Evolutionary conservation across 805 yeast genomes (phyloP).

Genomic region (Candida pseudofarinosa): DNA sequence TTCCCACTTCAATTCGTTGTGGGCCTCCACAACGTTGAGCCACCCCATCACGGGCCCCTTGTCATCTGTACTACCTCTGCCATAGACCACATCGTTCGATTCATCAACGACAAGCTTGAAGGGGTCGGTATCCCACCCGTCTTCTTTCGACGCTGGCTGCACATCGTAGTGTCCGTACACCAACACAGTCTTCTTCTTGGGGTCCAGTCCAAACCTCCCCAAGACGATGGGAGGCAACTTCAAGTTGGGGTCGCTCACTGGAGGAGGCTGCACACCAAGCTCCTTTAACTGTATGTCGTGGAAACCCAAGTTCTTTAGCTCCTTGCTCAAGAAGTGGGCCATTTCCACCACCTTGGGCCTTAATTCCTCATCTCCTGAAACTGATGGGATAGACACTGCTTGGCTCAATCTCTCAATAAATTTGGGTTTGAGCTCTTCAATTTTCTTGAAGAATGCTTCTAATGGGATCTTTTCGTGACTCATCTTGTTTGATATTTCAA

Average conservation of each 20-base stretch:
- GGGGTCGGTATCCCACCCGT: conserved; percentile 96
- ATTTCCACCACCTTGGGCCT: conserved; percentile 88
- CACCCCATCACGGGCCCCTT: conserved; percentile 98
- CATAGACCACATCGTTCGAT: conserved; percentile 69
- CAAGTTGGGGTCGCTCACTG: conserved; percentile 61
- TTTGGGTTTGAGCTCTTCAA: conserved; percentile 69
- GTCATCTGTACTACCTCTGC: conserved; percentile 96
- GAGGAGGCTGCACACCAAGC: conserved; percentile 90
- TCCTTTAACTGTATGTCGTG: conserved; percentile 76
- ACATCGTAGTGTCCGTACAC: conserved; percentile 98
- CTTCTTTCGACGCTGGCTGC: conserved; percentile 89
- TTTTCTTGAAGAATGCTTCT: conserved; percentile 52
- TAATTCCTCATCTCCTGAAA: conserved; percentile 82
- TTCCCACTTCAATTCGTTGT: conserved; percentile 75
- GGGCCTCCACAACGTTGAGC: conserved; percentile 92
- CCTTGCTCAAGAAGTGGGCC: conserved; percentile 74
- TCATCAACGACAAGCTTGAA: conserved; percentile 58
- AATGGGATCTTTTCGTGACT: conserved; percentile 38
- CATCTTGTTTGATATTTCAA: conserved; percentile 17
- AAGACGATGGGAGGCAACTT: conserved; percentile 93
- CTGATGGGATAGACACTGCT: conserved; percentile 95
- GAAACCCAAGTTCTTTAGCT: conserved; percentile 72
- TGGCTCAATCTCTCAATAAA: conserved; percentile 68
- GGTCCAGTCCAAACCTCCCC: conserved; percentile 79
- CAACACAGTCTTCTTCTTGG: conserved; percentile 80